Base-by-base conservation (phyloP, 2,329 filamentous ascomycete genomes). In the Neofusicoccum parvum region DNA sequence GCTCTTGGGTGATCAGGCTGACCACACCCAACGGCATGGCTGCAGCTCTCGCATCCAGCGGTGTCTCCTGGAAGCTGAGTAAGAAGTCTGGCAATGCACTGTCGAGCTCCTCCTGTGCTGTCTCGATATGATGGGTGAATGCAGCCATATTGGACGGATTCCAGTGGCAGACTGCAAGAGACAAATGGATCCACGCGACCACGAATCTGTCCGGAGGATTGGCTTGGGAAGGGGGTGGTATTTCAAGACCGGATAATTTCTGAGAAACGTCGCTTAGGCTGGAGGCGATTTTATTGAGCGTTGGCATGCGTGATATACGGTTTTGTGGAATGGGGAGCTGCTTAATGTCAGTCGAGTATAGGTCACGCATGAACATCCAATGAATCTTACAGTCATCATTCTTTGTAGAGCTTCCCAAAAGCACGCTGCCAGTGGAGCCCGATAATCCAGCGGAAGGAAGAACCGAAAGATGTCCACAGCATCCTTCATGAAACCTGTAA, bases 111-210 rank as follows among this genome's bases (percentile, higher is more conserved):
- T 14, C 9, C 11, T 32, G 39, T 15, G 41, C 34, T n/a, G 3
- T 15, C 10, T 46, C 43, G 3, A 60, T 14, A 23, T 60, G 56
- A 15, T 60, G 56, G 17, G 17, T 15, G 17, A 48, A 46, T 10
- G 56, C 56, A 12, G 56, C 15, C 32, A 37, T 36, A 2, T 48
- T 43, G n/a, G 43, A 45, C 9, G 56, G 27, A 23, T 45, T 39
- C 56, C 56, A 60, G 14, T 48, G 56, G 12, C 56, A 60, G 32
- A 60, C 56, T 12, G 56, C 56, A n/a, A 60, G 41, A 7, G 27
- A 60, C n/a, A 34, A 20, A n/a, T 60, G 56, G 5, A 60, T 60
- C 56, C 56, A 60, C n/a, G 56, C 41, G 6, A 60, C 41, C n/a
- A 48, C 56, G 11, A 60, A 60, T 5, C 15, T 60, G n/a, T 60